Evolutionary conservation across 805 yeast genomes (phyloP), one percentile per base, ranked within the genome.

Genomic region (Groenewaldozyma salmanticensis): DNA sequence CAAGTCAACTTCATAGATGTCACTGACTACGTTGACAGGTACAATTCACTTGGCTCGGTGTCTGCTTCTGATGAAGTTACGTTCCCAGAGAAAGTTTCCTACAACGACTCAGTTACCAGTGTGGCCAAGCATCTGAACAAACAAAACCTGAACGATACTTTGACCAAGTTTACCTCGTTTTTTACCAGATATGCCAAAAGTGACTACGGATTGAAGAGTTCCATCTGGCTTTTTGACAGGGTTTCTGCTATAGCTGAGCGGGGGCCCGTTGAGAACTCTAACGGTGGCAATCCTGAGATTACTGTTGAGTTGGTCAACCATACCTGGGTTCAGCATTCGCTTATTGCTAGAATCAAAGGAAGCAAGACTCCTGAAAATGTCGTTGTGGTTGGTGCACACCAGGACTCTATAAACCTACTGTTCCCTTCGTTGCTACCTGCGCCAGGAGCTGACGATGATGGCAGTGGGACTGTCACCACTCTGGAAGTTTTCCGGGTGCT

Each of bases 391-490:
- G 96, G 96, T 1, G 82, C 94, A 20, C 97, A 90, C 62, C 83
- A 81, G 55, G 97, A 90, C 58, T 81, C 94, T 2, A 71, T 79
- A 48, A 86, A 85, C 57, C 65, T 84, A 42, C 50, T 83, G 33
- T 68, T 83, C 42, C 96, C 95, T 6, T 68, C 68, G 34, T 47
- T 77, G 16, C 55, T 81, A 49, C 69, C 75, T 19, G 85, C 95
- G 0, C 96, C 96, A 1, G 97, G 97, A 2, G 96, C 95, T 3
- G 97, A 90, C 57, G 97, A 90, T 57, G 83, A 88, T 59, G 94
- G 95, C 2, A 76, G 88, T 3, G 97, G 96, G 6, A 80, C 88
- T 3, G 77, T 81, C 3, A 80, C 94, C 2, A 72, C 75, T 24
- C 60, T 87, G 41, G 94, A 87, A 58, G 77, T 87, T 1, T 70